These are phyloP conservation scores for Plasmodium relictum DNA, from an alignment of 169 alveolate species.

Conservation along the genomic window DNA sequence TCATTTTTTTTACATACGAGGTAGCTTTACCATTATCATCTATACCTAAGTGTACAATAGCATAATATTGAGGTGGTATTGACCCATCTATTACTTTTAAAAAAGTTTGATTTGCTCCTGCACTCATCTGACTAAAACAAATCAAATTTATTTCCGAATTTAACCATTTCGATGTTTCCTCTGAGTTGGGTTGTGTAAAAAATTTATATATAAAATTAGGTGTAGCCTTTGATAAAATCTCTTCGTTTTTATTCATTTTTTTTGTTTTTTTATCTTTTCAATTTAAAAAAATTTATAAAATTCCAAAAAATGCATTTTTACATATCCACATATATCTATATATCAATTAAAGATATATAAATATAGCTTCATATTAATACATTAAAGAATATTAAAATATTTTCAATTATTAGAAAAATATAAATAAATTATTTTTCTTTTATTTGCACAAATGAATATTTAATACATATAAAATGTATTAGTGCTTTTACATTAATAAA, in stretches of 20 bases:
- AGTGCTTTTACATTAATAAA: no score
- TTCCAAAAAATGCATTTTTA: neutral
- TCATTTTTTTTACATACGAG: conserved; percentile 66
- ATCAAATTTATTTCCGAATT: conserved; percentile 34
- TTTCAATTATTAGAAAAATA: no score
- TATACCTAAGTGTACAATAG: conserved; percentile 51
- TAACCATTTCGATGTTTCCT: conserved; percentile 38
- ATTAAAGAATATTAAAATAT: no score
- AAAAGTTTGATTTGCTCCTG: conserved; percentile 55
- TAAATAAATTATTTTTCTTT: no score
- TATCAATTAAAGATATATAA: no score
- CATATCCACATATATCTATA: neutral
- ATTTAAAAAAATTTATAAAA: neutral
- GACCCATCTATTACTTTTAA: conserved; percentile 75
- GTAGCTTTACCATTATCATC: conserved; percentile 24
- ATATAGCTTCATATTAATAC: no score
- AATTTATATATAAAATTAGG: conserved; percentile 66
- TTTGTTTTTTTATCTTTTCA: no score
- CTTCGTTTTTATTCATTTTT: conserved; percentile 66
- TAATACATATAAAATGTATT: no score
- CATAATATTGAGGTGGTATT: conserved; percentile 60
- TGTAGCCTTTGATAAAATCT: conserved; percentile 67
- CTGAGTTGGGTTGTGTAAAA: conserved; percentile 50
- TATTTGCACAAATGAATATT: no score
- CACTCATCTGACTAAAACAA: conserved; percentile 76